phyloP scores from a whole-genome alignment of 2,329 filamentous ascomycete genomes.

The Sclerotiophoma versabilis region DNA sequence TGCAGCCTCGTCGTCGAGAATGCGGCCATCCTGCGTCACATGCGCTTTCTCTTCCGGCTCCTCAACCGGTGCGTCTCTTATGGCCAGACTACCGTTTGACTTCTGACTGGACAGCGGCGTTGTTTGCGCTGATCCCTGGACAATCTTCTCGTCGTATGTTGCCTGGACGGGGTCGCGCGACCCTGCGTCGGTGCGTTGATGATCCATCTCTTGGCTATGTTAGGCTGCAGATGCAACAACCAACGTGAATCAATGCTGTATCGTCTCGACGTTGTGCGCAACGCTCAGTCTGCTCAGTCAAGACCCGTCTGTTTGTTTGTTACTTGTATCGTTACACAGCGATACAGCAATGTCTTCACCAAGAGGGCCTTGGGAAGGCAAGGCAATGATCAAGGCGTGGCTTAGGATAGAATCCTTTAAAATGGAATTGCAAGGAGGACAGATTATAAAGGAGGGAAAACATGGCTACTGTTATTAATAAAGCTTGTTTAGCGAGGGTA shows the following conservation, averaged over 20 bases:
- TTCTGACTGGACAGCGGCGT: conserved; percentile 24
- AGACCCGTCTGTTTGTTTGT: background rate
- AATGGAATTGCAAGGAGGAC: background rate
- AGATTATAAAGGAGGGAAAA: background rate
- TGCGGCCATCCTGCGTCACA: conserved; percentile 18
- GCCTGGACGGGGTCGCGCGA: conserved; percentile 3
- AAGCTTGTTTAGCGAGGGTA: conserved; percentile 1
- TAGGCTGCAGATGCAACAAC: background rate
- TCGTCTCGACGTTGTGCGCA: background rate
- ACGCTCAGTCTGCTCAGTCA: background rate
- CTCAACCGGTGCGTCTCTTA: conserved; percentile 10
- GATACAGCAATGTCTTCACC: background rate
- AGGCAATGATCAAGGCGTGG: too few species aligned
- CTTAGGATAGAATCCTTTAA: too few species aligned
- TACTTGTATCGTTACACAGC: background rate
- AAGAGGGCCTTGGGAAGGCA: background rate
- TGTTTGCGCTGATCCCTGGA: conserved; percentile 1
- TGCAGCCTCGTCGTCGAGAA: background rate
- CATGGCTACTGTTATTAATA: background rate
- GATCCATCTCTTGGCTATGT: conserved; percentile 5
- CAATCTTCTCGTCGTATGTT: conserved; percentile 28
- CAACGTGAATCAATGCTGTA: background rate
- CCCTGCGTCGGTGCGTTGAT: conserved; percentile 8
- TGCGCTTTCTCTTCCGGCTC: conserved; percentile 21
- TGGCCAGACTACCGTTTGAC: conserved; percentile 20